Conservation (phyloP, 106 monocot species). For the Allium sativum region DNA sequence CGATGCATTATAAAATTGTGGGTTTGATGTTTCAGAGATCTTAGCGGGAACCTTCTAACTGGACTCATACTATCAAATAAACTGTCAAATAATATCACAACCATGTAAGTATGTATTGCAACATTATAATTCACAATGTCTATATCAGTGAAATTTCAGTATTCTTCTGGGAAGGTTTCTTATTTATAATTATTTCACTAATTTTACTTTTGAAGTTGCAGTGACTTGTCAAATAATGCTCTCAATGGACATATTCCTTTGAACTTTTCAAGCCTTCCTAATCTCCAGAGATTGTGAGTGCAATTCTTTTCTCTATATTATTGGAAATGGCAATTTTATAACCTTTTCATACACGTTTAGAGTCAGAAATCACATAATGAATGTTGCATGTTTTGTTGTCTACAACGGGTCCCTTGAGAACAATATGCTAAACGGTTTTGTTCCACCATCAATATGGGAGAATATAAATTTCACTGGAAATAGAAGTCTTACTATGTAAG, state of each 20-base stretch:
- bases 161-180: not conserved
- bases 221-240: constrained; percentile 57
- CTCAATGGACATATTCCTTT: constrained; percentile 62
- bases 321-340: not conserved
- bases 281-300: constrained; percentile 71
- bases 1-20: constrained; percentile 5
- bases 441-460: constrained; percentile 66
- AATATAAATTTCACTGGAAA: constrained; percentile 47
- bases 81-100: constrained; percentile 71
- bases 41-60: constrained; percentile 62
- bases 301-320: not conserved
- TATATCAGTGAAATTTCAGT: not conserved
- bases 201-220: constrained; percentile 17
- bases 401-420: constrained; percentile 69
- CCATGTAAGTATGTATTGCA: constrained; percentile 36
- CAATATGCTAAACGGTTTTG: constrained; percentile 65
- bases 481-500: constrained; percentile 80
- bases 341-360: too few species aligned
- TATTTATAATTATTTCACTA: constrained; percentile 1
- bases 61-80: constrained; percentile 52
- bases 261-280: constrained; percentile 57
- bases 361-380: not conserved
- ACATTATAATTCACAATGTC: not conserved
- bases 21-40: constrained; percentile 54
- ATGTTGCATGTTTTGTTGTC: constrained; percentile 12